These are phyloP conservation scores for Xylaria arbuscula DNA, from an alignment of 2,329 filamentous ascomycete species.

Conservation along the genomic window DNA sequence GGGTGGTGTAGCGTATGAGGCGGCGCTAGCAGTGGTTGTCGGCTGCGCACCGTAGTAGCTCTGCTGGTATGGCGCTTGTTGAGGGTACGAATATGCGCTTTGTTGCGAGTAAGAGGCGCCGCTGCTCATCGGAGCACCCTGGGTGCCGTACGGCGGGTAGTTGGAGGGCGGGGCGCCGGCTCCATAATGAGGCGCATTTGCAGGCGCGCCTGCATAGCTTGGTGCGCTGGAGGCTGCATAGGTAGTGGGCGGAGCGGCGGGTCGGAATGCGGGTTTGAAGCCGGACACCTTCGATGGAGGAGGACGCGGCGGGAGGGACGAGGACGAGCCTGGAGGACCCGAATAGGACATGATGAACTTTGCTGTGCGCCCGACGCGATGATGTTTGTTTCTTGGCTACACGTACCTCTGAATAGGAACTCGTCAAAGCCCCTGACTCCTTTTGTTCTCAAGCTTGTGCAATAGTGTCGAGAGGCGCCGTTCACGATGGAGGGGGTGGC, in stretches of 20 bases:
- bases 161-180: slow-evolving; percentile 47
- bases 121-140: slow-evolving; percentile 41
- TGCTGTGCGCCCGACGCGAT: slow-evolving; percentile 53
- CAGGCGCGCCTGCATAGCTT: slow-evolving; percentile 54
- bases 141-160: slow-evolving; percentile 55
- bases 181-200: slow-evolving; percentile 59
- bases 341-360: slow-evolving; percentile 85
- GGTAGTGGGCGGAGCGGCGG: slow-evolving; percentile 45
- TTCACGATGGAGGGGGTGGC: slow-evolving; percentile 1
- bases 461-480: neutral
- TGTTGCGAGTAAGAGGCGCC: slow-evolving; percentile 41
- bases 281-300: slow-evolving; percentile 66
- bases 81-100: slow-evolving; percentile 46
- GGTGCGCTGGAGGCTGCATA: slow-evolving; percentile 52
- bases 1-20: slow-evolving; percentile 65
- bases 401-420: slow-evolving; percentile 60
- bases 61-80: slow-evolving; percentile 49
- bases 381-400: slow-evolving; percentile 49
- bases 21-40: slow-evolving; percentile 48
- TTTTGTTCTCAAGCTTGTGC: neutral
- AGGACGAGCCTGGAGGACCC: slow-evolving; percentile 77
- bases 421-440: slow-evolving; percentile 20
- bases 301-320: slow-evolving; percentile 81
- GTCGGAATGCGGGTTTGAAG: slow-evolving; percentile 64
- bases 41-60: slow-evolving; percentile 50